Conservation (phyloP, 2,329 filamentous ascomycete genomes). For the Monilinia fructigena region DNA sequence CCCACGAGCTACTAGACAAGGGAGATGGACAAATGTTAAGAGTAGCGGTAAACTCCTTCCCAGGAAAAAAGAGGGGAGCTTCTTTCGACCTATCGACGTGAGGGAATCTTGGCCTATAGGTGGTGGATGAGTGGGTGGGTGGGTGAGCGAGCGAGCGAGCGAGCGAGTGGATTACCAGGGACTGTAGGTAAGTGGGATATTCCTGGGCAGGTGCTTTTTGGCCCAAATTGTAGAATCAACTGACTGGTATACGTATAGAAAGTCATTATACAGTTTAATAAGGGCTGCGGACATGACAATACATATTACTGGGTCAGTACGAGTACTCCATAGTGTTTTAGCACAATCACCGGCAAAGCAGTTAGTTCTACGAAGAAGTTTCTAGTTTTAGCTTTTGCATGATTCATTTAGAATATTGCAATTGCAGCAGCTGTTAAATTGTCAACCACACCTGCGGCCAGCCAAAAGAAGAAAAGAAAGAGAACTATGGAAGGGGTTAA, state of each 20-base stretch:
- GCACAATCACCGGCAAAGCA: neutral
- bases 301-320: neutral
- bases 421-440: constrained; percentile 3
- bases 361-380: neutral
- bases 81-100: neutral
- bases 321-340: neutral
- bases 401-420: neutral
- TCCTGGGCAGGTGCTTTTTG: neutral
- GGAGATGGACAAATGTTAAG: neutral
- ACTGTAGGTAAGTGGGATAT: neutral
- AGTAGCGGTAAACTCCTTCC: constrained; percentile 15
- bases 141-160: neutral
- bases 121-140: neutral
- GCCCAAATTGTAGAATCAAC: neutral
- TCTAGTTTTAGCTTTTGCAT: neutral
- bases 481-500: neutral
- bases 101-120: neutral
- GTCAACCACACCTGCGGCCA: constrained; percentile 3
- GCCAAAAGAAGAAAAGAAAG: no score
- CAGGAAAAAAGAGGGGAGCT: constrained; percentile 5
- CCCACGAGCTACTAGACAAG: constrained; percentile 1
- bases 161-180: neutral
- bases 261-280: neutral
- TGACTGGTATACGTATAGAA: neutral
- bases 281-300: neutral